Base-by-base conservation (phyloP, 805 yeast genomes). In the Sugiyamaella americana region DNA sequence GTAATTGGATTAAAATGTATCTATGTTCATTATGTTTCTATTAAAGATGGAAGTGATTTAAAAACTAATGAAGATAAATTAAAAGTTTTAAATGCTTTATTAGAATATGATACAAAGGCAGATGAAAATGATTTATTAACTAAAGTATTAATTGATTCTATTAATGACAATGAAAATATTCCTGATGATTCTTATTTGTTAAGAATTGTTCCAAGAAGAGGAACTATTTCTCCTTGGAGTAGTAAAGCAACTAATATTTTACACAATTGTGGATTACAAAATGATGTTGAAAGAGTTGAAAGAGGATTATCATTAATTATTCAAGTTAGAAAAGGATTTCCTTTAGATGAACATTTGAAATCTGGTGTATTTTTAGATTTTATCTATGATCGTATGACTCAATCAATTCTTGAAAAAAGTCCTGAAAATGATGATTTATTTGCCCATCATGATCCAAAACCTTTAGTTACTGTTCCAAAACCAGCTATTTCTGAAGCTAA, bases 211-310 rank as follows among this genome's bases (percentile, higher is more conserved):
- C 98, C 99, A 38, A 79, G 98, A 65, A 72, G 88, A 5, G 98
- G 98, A 51, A 93, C 98, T 10, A 91, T 93, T 55, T 89, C 98
- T 21, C 98, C 98, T 29, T 93, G 99, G 99, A 87, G 96, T 6
- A 89, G 98, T 11, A 93, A 93, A 69, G 99, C 99, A 22, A 89
- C 98, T 36, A 91, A 93, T 68, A 93, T 93, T 56, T 77, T 89
- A 44, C 78, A 81, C 47, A 95, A 86, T 47, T 87, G 96, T 69
- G 96, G 96, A 6, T 74, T 93, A 51, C 76, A 72, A 34, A 72
- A 74, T 17, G 76, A 74, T 51, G 73, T 93, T 41, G 86, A 79
- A 60, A 78, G 98, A 58, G 81, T 93, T 48, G 99, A 93, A 71
- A 80, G 98, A 61, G 99, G 98, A 49, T 57, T 82, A 52, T 81